A percentile compares a stretch with the other conserved stretches of the same genome.
phyloP scores from a whole-genome alignment of 192 early-diverging fungal genomes.

The Coemansia sp. region DNA sequence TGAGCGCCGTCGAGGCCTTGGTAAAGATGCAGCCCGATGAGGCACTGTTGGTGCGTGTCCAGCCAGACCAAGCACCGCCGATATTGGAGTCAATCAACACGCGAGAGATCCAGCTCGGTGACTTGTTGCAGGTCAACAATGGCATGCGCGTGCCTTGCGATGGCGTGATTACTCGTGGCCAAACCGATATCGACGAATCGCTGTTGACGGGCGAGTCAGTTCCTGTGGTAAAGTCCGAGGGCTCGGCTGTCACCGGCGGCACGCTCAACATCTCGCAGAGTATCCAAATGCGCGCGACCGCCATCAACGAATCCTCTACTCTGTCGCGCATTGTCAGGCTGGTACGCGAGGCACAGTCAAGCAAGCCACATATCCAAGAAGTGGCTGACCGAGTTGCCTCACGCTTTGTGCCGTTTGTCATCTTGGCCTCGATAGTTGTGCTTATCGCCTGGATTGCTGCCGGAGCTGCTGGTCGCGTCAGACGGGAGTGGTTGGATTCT shows the following conservation, averaged over 20 bases:
- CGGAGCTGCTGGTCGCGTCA: slow-evolving; percentile 39
- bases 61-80: neutral
- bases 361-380: slow-evolving; percentile 91
- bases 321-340: slow-evolving; percentile 89
- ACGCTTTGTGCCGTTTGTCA: slow-evolving; percentile 88
- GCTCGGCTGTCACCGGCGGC: slow-evolving; percentile 82
- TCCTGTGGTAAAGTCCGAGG: slow-evolving; percentile 73
- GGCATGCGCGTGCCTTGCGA: slow-evolving; percentile 67
- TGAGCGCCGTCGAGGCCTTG: slow-evolving; percentile 76
- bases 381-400: slow-evolving; percentile 86
- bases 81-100: slow-evolving; percentile 35
- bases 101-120: slow-evolving; percentile 49
- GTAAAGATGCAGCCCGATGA: slow-evolving; percentile 59
- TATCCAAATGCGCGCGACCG: slow-evolving; percentile 78
- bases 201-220: slow-evolving; percentile 91
- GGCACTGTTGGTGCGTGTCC: slow-evolving; percentile 31
- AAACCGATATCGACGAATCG: slow-evolving; percentile 80
- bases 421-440: slow-evolving; percentile 71
- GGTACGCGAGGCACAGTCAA: slow-evolving; percentile 90
- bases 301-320: slow-evolving; percentile 86
- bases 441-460: slow-evolving; percentile 75
- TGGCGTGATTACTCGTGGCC: slow-evolving; percentile 44
- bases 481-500: slow-evolving; percentile 33
- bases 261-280: slow-evolving; percentile 86
- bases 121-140: slow-evolving; percentile 58